A percentile compares a stretch with the other conserved stretches of the same genome.
These are phyloP conservation scores for Haplosporangium gracile DNA, from an alignment of 192 early-diverging fungal genomes.

Conservation along the genomic window DNA sequence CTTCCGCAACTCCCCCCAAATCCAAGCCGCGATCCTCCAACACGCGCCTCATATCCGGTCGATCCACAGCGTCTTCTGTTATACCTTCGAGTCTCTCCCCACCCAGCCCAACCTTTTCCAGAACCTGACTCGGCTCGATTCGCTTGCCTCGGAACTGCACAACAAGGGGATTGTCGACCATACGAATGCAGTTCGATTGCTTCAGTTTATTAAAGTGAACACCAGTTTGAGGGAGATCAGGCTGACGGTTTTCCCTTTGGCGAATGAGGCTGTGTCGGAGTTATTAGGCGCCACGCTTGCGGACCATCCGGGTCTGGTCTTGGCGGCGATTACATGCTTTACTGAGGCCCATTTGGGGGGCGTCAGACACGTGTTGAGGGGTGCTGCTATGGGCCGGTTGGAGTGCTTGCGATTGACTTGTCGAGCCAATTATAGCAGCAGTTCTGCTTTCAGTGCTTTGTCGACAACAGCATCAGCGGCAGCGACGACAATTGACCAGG, in stretches of 20 bases:
- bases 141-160: slow-evolving; percentile 41
- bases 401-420: neutral
- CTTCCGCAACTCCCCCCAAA: slow-evolving; percentile 2
- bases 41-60: slow-evolving; percentile 15
- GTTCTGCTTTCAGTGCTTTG: neutral
- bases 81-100: slow-evolving; percentile 21
- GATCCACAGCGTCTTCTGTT: slow-evolving; percentile 32
- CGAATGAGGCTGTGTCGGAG: neutral
- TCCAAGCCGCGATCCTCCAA: slow-evolving; percentile 8
- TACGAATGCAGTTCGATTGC: slow-evolving; percentile 25
- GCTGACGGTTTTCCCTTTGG: slow-evolving; percentile 28
- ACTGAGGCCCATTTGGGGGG: neutral
- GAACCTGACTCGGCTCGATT: slow-evolving; percentile 16
- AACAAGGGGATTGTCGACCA: slow-evolving; percentile 49
- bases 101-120: neutral
- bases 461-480: neutral
- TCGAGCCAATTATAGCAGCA: neutral
- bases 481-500: neutral
- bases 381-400: neutral
- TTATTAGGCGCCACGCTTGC: slow-evolving; percentile 9
- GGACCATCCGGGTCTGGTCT: slow-evolving; percentile 12
- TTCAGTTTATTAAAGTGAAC: slow-evolving; percentile 37
- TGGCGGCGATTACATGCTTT: neutral
- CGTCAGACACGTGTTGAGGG: neutral
- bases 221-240: slow-evolving; percentile 14